Evolutionary conservation across 2,329 filamentous ascomycete species (phyloP), one percentile per base, ranked within the genome.

Genomic region (Blastomyces gilchristii): DNA sequence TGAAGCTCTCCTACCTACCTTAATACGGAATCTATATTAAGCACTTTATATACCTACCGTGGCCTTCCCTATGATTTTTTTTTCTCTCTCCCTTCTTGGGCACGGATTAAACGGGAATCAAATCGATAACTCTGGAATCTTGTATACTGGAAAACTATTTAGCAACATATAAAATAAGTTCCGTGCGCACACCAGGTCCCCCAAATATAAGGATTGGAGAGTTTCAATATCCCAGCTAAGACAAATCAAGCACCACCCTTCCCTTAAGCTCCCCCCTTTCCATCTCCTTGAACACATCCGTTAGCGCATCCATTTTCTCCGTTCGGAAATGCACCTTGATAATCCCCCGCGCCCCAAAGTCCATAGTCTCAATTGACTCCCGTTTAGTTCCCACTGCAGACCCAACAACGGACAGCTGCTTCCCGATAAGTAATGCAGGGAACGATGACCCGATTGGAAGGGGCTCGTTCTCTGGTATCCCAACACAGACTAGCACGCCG

Each of bases 401-500:
- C 5, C 80, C 81, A 4, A 79, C 76, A 63, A 84, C 80, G n/a
- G 71, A 77, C 59, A 75, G 69, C 65, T 81, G 76, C 63, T 74
- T 73, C 5, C 63, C 67, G 41, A 83, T 72, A 60, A 84, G 69
- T 0, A 64, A 41, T 0, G 70, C 71, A 12, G 81, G 81, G 57
- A 72, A 75, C 0, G 80, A 77, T 2, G 72, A 77, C 1, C 74
- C 76, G 63, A 83, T 81, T 0, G 80, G 74, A 58, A 75, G 68
- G 3, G 72, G 69, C 1, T 76, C 73, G 37, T 79, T 76, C 65
- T 81, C 79, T 5, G 81, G 81, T 34, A 83, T 72, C 6, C 81
- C 81, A 7, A 83, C 78, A 66, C 80, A 82, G 11, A 83, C 80
- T 43, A 83, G 59, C 0, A 78, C 80, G 1, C 81, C 81, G 62